These are phyloP conservation scores for Fraxinus platypoda DNA, from an alignment of 305 asterid genomes.

Conservation along the genomic window DNA sequence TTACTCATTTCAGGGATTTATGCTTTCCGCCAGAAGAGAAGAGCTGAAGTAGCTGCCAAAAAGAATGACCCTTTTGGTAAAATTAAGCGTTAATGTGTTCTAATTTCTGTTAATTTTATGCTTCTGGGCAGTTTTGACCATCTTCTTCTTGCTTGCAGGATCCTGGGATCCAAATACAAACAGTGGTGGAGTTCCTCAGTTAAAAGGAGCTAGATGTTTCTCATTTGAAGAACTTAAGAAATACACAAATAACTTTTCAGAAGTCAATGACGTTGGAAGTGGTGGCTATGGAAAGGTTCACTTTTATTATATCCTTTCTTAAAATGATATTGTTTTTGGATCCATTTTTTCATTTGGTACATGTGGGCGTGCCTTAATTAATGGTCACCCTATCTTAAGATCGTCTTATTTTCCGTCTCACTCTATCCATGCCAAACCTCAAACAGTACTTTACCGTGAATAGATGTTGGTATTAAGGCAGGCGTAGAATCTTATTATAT, in stretches of 20 bases:
- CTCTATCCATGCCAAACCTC: not conserved
- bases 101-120: slow-evolving; percentile 8
- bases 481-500: not conserved
- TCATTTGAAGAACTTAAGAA: slow-evolving; percentile 72
- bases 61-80: slow-evolving; percentile 79
- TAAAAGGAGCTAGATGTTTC: slow-evolving; percentile 70
- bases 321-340: not conserved
- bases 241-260: slow-evolving; percentile 71
- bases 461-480: not conserved
- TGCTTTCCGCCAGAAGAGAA: slow-evolving; percentile 69
- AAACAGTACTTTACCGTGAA: not conserved
- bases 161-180: slow-evolving; percentile 64
- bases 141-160: slow-evolving; percentile 42
- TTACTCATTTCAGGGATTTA: slow-evolving; percentile 61
- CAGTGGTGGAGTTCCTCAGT: slow-evolving; percentile 81
- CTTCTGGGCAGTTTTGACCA: not conserved
- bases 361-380: not conserved
- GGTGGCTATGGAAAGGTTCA: slow-evolving; percentile 93
- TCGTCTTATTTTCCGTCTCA: not conserved
- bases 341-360: not conserved
- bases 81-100: slow-evolving; percentile 5
- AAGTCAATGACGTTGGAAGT: slow-evolving; percentile 56
- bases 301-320: not conserved
- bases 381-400: not conserved
- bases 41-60: slow-evolving; percentile 62